Base-by-base conservation (phyloP, 768 basidiomycete genomes). In the Pulveroboletus sp. region DNA sequence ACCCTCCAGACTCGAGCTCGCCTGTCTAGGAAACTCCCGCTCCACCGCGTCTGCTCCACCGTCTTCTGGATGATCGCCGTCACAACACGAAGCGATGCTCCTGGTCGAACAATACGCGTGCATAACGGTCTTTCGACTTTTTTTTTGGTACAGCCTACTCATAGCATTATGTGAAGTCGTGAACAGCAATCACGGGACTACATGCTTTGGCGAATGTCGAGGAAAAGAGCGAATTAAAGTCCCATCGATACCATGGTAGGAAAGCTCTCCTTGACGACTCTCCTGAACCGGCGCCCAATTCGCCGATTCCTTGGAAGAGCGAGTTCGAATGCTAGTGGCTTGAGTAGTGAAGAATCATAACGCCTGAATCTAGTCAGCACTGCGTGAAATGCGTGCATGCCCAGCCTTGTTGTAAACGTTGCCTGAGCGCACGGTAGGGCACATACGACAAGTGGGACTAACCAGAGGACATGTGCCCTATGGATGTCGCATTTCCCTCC, bases 351-450 rank as follows among this genome's bases (percentile, higher is more conserved):
- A n/a, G 65, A 53, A 4, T 67, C 47, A 59, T 86, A 85, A 11
- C 66, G 66, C 27, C 77, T 69, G 7, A 78, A 73, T 53, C 78
- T 72, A 13, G 73, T 73, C 5, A 93, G 64, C 44, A 91, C 75
- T 9, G 77, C 69, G 59, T 81, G 75, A 66, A 94, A 93, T 3
- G 93, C 93, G 53, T 85, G 83, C 40, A 76, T 76, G 37, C 90
- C 89, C 21, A 94, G 77, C 90, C 92, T 94, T 37, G 30, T 30
- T 30, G 44, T 27, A 27, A 28, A 30, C 17, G 36, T 49, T 17
- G 10, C 37, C 36, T 52, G 30, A 61, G 43, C 38, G 33, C 24
- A 50, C 17, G 42, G 35, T 43, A 47, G 31, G 28, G 17, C 6
- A 42, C 27, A 30, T 31, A 17, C 38, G 10, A 10, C 17, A n/a